Base-by-base conservation (phyloP, 768 basidiomycete species). In the Mycena floridula region DNA sequence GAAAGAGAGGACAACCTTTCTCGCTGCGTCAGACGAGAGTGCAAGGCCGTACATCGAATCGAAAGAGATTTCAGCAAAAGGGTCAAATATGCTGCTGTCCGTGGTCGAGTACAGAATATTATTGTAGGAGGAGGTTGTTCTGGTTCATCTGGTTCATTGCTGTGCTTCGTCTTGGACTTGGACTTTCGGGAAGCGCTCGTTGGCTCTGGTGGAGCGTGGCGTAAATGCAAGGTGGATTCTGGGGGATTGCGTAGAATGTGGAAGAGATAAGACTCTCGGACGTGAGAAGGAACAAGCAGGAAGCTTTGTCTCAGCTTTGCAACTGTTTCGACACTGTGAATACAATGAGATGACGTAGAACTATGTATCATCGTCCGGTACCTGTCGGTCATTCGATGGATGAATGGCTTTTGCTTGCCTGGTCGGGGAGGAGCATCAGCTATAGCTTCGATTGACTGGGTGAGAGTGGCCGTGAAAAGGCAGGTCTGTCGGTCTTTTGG, bases 391-490 rank as follows among this genome's bases (percentile, higher is more conserved):
- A 88, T 88, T 28, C 87, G 72, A 61, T 96, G 84, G 21, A 96
- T 73, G 57, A 94, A 95, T 1, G 92, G 90, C 50, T 77, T 81
- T 57, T 83, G 74, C 63, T 95, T 98, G 4, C 94, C 95, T 0
- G 76, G 71, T 51, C 79, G 74, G 2, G 93, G 90, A 6, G 81
- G 65, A 16, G 83, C 81, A 27, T 75, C 70, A 5, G 83, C 85
- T 18, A 97, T 59, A 7, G 75, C 70, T 55, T 94, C 88, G 46
- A 99, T 89, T 0, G 91, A 79, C 5, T 83, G 76, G 4, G 92
- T 94, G 49, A 95, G 68, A 1, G 96, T 99, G 1, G 96, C 96
- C 0, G 96, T 99, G 65, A 98, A 98, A 32, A 99, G 74, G 54
- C 92, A 89, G 0, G 95, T 98, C 60, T 98, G 95, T n/a, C 96